Conservation (phyloP, 495 filamentous ascomycete genomes). For the Talaromyces proteolyticus region DNA sequence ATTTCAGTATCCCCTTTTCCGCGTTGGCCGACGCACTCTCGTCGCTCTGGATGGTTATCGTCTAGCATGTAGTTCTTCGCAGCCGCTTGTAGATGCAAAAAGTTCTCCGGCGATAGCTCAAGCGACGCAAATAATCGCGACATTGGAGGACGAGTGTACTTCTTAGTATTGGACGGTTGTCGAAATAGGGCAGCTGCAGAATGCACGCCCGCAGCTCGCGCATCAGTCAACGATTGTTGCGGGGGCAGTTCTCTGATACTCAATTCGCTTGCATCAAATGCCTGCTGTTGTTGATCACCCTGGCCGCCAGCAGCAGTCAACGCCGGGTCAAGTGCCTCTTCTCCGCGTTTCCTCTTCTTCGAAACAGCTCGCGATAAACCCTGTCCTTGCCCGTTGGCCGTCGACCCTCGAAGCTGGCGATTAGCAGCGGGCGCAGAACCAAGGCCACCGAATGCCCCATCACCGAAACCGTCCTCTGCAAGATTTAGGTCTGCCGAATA, state of each 20-base stretch:
- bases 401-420: slow-evolving; percentile 18
- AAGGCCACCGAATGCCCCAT: slow-evolving; percentile 30
- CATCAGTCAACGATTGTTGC: slow-evolving; percentile 33
- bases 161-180: slow-evolving; percentile 46
- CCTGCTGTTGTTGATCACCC: slow-evolving; percentile 6
- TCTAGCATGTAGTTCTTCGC: slow-evolving; percentile 60
- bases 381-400: slow-evolving; percentile 64
- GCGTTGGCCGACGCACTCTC: slow-evolving; percentile 54
- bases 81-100: slow-evolving; percentile 51
- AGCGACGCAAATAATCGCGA: slow-evolving; percentile 54
- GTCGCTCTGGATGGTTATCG: slow-evolving; percentile 47
- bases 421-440: slow-evolving; percentile 18
- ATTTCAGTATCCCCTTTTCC: slow-evolving; percentile 55
- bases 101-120: slow-evolving; percentile 51
- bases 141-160: slow-evolving; percentile 57
- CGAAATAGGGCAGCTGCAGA: slow-evolving; percentile 55
- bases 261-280: slow-evolving; percentile 22
- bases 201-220: slow-evolving; percentile 47
- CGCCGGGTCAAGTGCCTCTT: slow-evolving; percentile 40
- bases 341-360: slow-evolving; percentile 39
- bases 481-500: slow-evolving; percentile 36
- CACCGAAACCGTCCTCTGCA: slow-evolving; percentile 36
- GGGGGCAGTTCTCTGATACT: slow-evolving; percentile 29
- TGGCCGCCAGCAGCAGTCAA: slow-evolving; percentile 19
- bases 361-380: slow-evolving; percentile 52